A percentile compares a stretch with the other conserved stretches of the same genome.
These are phyloP conservation scores for Stemphylium lycopersici DNA, from an alignment of 2,329 filamentous ascomycete genomes.

Conservation along the genomic window DNA sequence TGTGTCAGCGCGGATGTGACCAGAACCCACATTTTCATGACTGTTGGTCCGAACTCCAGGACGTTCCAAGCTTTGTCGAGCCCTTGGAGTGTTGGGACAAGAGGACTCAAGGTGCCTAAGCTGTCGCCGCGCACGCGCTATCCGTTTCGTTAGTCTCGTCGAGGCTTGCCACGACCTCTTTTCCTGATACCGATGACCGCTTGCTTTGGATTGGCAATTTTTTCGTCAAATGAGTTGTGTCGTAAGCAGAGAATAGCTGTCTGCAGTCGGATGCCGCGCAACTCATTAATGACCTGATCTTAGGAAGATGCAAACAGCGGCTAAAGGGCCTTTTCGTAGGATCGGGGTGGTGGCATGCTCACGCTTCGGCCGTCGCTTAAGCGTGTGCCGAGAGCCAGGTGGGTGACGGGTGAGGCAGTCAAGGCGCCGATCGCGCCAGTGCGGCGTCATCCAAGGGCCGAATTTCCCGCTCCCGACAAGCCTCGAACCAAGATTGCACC, in stretches of 20 bases:
- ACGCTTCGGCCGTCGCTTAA: constrained; percentile 4
- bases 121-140: constrained; percentile 13
- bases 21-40: not conserved
- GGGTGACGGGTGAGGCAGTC: constrained; percentile 8
- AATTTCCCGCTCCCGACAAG: constrained; percentile 3
- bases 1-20: not conserved
- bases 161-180: constrained; percentile 1
- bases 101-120: constrained; percentile 11
- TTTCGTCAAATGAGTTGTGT: not conserved
- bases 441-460: not conserved
- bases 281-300: not conserved
- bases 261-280: not conserved
- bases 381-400: constrained; percentile 2
- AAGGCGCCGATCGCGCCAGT: constrained; percentile 4
- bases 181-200: not conserved
- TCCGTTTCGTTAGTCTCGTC: constrained; percentile 2
- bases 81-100: constrained; percentile 13
- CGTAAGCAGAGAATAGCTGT: not conserved
- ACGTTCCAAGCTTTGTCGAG: constrained; percentile 8
- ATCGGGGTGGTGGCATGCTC: not conserved
- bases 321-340: constrained; percentile 1
- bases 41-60: constrained; percentile 2
- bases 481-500: constrained; percentile 3
- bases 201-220: not conserved
- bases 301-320: not conserved